phyloP scores from a whole-genome alignment of 371 early-diverging fungal species.

The Circinella umbellata region DNA sequence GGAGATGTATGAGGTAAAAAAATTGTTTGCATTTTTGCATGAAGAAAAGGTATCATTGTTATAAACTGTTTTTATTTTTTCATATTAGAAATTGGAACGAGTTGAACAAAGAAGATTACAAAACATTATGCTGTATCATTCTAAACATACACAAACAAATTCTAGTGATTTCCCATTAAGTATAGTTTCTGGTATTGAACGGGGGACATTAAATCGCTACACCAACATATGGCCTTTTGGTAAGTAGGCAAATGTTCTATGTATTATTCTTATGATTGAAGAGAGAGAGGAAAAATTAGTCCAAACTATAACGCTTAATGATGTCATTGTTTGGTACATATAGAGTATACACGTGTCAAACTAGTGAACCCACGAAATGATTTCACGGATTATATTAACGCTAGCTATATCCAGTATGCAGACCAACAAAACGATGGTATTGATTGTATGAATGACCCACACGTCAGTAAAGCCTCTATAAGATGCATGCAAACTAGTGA shows the following conservation, averaged over 20 bases:
- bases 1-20: constrained; percentile 47
- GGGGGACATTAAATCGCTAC: constrained; percentile 76
- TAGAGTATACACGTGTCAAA: constrained; percentile 62
- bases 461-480: constrained; percentile 20
- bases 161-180: constrained; percentile 56
- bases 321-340: constrained; percentile 11
- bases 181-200: constrained; percentile 69
- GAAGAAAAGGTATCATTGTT: neutral
- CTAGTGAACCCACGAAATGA: constrained; percentile 30
- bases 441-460: neutral
- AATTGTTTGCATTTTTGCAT: neutral
- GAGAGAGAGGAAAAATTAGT: too few relatives aligned
- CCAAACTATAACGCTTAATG: neutral
- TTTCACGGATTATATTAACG: constrained; percentile 84
- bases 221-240: constrained; percentile 82
- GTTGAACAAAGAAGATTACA: constrained; percentile 68
- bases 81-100: constrained; percentile 57
- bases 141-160: constrained; percentile 41
- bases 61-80: neutral
- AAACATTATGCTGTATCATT: constrained; percentile 63
- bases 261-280: too few relatives aligned
- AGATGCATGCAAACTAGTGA: constrained; percentile 19
- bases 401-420: constrained; percentile 51
- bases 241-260: constrained; percentile 17
- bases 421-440: neutral